phyloP scores from a whole-genome alignment of 257 asterid genomes.

The Orobanche coerulescens region DNA sequence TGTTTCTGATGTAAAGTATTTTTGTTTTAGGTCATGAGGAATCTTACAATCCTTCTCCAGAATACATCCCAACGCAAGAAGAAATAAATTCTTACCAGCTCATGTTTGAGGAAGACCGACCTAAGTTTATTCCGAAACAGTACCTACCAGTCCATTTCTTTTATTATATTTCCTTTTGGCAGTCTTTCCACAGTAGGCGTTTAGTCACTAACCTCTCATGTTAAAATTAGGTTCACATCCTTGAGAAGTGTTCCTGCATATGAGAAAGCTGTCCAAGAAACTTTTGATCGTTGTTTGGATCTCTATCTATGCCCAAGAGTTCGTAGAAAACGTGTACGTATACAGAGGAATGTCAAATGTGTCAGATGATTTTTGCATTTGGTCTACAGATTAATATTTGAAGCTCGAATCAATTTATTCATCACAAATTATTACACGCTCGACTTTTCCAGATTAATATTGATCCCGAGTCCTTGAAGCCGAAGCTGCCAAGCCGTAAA shows the following conservation, averaged over 20 bases:
- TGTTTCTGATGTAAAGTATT: slow-evolving; percentile 16
- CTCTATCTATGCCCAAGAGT: slow-evolving; percentile 86
- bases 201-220: background rate
- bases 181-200: background rate
- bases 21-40: slow-evolving; percentile 87
- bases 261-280: slow-evolving; percentile 69
- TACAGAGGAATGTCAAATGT: slow-evolving; percentile 2
- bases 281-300: slow-evolving; percentile 89
- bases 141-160: slow-evolving; percentile 23
- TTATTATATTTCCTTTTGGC: slow-evolving; percentile 3
- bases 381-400: slow-evolving; percentile 5
- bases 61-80: slow-evolving; percentile 86
- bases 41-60: slow-evolving; percentile 84
- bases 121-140: slow-evolving; percentile 82
- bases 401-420: background rate
- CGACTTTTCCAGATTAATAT: slow-evolving; percentile 60
- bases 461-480: slow-evolving; percentile 92
- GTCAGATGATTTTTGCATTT: background rate
- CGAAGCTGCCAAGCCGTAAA: slow-evolving; percentile 86
- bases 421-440: slow-evolving; percentile 1
- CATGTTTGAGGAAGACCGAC: slow-evolving; percentile 93
- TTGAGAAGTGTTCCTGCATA: slow-evolving; percentile 88
- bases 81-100: slow-evolving; percentile 83
- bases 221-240: slow-evolving; percentile 50
- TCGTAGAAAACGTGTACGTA: slow-evolving; percentile 81